These are phyloP conservation scores for Lepiota brunneoincarnata DNA, from an alignment of 768 basidiomycete species.

Conservation along the genomic window DNA sequence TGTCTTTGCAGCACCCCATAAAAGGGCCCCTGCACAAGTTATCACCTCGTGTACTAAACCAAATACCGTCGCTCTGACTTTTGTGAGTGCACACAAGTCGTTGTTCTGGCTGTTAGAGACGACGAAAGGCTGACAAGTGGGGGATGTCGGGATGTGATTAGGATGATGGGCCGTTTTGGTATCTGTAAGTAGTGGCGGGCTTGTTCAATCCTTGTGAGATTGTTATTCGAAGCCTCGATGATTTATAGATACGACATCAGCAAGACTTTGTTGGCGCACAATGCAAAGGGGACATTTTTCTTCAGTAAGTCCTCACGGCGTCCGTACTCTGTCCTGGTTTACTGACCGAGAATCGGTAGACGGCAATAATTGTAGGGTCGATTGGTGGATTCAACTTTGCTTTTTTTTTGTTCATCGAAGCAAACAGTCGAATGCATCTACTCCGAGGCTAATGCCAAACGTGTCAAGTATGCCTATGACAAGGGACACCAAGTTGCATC, in stretches of 20 bases:
- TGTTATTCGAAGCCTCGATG: neutral
- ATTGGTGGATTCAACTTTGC: neutral
- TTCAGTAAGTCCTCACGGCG: conserved; percentile 27
- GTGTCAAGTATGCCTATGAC: conserved; percentile 30
- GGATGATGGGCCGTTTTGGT: conserved; percentile 43
- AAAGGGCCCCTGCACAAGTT: conserved; percentile 27
- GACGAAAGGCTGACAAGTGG: neutral
- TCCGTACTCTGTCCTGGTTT: neutral
- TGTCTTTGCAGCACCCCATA: conserved; percentile 11
- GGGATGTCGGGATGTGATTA: conserved; percentile 7
- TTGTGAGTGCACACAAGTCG: conserved; percentile 25
- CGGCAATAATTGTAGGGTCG: conserved; percentile 23
- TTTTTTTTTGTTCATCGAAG: neutral
- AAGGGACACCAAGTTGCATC: conserved; percentile 39
- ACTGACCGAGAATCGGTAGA: conserved; percentile 13
- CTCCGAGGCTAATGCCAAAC: conserved; percentile 18
- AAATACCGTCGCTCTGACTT: conserved; percentile 39
- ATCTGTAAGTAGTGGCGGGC: conserved; percentile 26
- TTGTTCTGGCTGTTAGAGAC: neutral
- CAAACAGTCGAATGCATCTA: conserved; percentile 32
- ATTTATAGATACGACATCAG: conserved; percentile 30
- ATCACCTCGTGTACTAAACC: conserved; percentile 32
- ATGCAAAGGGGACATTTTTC: conserved; percentile 43
- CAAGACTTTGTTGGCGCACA: conserved; percentile 27
- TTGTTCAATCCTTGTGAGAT: neutral